Conservation (phyloP, 2,329 filamentous ascomycete species). For the Domatiomyces globalis region DNA sequence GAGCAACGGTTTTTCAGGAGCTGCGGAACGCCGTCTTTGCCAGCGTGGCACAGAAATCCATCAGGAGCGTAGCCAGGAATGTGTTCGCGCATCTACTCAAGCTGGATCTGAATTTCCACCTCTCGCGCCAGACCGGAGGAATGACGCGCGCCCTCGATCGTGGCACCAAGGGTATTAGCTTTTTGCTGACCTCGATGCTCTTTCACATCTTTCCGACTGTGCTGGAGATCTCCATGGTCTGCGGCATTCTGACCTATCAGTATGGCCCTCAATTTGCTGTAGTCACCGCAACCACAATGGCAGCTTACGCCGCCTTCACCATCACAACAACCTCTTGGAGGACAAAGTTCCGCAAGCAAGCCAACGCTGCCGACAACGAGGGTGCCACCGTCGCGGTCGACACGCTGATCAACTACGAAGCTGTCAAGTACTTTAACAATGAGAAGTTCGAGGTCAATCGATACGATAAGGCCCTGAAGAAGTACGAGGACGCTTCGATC, state of each 20-base stretch:
- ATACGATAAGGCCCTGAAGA: conserved; percentile 72
- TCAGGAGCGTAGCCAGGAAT: conserved; percentile 75
- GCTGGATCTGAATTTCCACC: conserved; percentile 84
- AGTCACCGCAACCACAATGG: conserved; percentile 82
- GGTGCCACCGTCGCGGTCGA: conserved; percentile 92
- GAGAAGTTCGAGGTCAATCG: conserved; percentile 84
- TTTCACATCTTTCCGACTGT: conserved; percentile 93
- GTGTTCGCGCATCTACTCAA: conserved; percentile 83
- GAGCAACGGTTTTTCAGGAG: conserved; percentile 82
- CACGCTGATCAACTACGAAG: conserved; percentile 96
- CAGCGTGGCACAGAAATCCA: conserved; percentile 92
- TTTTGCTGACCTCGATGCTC: conserved; percentile 92
- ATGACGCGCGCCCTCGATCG: conserved; percentile 88
- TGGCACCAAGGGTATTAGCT: conserved; percentile 96
- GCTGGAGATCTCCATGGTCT: conserved; percentile 87
- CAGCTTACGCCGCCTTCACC: conserved; percentile 88
- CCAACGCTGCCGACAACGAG: conserved; percentile 91
- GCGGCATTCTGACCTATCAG: conserved; percentile 89
- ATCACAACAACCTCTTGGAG: conserved; percentile 94
- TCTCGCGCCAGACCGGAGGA: conserved; percentile 87
- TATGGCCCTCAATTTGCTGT: conserved; percentile 85
- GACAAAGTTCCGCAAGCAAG: conserved; percentile 87
- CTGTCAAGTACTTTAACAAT: conserved; percentile 99
- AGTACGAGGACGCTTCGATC: conserved; percentile 88
- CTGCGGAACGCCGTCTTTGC: conserved; percentile 92